Evolutionary conservation across 495 filamentous ascomycete genomes (phyloP).

Genomic region (Astrocystis sublimbata): DNA sequence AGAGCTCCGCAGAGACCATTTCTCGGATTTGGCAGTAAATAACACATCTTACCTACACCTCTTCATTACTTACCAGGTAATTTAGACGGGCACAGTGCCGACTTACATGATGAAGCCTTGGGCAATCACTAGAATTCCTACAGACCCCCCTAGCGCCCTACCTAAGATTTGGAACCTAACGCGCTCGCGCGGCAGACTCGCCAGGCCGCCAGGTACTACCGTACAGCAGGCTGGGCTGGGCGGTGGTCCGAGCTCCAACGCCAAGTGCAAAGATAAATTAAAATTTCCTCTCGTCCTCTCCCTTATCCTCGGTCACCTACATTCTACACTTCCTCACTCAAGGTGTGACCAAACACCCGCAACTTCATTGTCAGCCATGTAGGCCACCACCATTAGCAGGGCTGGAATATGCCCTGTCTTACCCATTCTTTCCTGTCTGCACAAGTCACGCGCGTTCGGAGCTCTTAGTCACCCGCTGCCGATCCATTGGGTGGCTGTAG

Average conservation of each 20-base stretch:
- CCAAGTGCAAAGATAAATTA: slow-evolving; percentile 1
- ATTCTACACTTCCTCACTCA: neutral
- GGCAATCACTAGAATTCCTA: too few relatives aligned
- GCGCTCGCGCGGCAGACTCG: too few relatives aligned
- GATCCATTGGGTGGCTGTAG: slow-evolving; percentile 18
- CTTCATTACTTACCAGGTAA: too few relatives aligned
- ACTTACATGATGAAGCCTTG: too few relatives aligned
- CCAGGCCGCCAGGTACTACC: too few relatives aligned
- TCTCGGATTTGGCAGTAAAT: too few relatives aligned
- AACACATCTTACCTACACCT: too few relatives aligned
- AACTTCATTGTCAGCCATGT: neutral
- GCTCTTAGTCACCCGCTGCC: neutral
- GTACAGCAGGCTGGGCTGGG: too few relatives aligned
- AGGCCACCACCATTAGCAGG: neutral
- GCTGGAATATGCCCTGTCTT: slow-evolving; percentile 5
- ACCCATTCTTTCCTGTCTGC: neutral
- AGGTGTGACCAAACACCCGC: neutral
- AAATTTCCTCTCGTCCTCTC: slow-evolving; percentile 1
- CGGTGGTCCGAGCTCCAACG: slow-evolving; percentile 5
- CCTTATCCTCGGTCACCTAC: neutral
- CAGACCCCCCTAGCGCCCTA: too few relatives aligned
- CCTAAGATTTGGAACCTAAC: neutral
- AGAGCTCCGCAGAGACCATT: too few relatives aligned
- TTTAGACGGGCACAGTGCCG: too few relatives aligned
- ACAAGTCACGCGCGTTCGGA: slow-evolving; percentile 7